These are phyloP conservation scores for Trichoderma pleuroti DNA, from an alignment of 2,329 filamentous ascomycete genomes.

Conservation along the genomic window DNA sequence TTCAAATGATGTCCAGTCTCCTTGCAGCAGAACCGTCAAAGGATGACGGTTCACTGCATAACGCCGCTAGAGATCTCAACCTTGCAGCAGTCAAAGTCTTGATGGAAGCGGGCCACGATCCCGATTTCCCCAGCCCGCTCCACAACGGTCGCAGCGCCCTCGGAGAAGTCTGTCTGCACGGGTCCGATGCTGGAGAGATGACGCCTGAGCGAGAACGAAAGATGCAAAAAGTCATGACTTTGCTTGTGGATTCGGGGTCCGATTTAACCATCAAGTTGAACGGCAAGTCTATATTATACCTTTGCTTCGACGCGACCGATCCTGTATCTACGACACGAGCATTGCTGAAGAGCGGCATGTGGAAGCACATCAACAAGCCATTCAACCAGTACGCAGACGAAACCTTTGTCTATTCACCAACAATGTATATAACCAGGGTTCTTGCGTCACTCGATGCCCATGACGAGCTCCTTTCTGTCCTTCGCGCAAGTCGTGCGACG, in stretches of 20 bases:
- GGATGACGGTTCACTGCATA: conserved; percentile 65
- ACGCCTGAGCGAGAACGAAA: conserved; percentile 47
- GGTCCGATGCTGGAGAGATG: conserved; percentile 45
- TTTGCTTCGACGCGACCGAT: conserved; percentile 57
- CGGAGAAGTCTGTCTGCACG: conserved; percentile 59
- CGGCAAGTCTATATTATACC: conserved; percentile 56
- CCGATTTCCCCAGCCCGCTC: conserved; percentile 61
- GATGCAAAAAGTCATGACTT: conserved; percentile 55
- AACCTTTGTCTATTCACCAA: conserved; percentile 58
- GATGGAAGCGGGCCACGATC: conserved; percentile 56
- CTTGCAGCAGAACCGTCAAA: conserved; percentile 53
- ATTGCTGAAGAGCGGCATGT: conserved; percentile 61
- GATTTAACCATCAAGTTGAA: conserved; percentile 54
- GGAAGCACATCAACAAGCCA: conserved; percentile 60
- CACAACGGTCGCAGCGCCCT: conserved; percentile 62
- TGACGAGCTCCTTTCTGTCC: conserved; percentile 44
- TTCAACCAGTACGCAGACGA: conserved; percentile 54
- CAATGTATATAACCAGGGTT: conserved; percentile 56
- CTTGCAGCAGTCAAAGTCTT: conserved; percentile 54
- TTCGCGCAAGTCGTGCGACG: conserved; percentile 49
- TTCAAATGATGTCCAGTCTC: conserved; percentile 52
- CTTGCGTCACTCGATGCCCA: conserved; percentile 39
- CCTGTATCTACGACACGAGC: conserved; percentile 53
- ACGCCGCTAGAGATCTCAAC: conserved; percentile 59
- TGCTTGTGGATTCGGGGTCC: conserved; percentile 54